phyloP scores from a whole-genome alignment of 805 yeast species.

The Suhomyces xylopsoci region DNA sequence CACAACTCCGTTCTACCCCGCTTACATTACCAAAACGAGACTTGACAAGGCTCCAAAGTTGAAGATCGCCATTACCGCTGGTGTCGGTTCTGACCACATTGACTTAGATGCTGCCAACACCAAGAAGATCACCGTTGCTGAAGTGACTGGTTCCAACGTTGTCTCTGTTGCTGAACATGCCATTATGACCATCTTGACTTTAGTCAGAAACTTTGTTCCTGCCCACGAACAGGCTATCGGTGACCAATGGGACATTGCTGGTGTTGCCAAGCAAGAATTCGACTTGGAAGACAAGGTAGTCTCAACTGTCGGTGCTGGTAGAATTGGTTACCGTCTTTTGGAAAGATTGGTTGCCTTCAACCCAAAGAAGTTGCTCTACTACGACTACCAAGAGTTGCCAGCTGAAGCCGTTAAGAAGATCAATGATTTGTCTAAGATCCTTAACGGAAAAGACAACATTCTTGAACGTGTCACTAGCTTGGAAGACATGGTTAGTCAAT shows the following conservation, averaged over 20 bases:
- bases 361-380: conserved; percentile 70
- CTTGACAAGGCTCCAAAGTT: conserved; percentile 67
- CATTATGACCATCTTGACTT: conserved; percentile 64
- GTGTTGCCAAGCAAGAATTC: conserved; percentile 64
- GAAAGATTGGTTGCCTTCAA: conserved; percentile 70
- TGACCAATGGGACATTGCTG: conserved; percentile 74
- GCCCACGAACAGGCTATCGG: conserved; percentile 65
- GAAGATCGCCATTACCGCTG: conserved; percentile 72
- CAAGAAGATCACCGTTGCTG: conserved; percentile 62
- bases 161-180: conserved; percentile 81
- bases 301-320: conserved; percentile 80
- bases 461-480: conserved; percentile 57
- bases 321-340: conserved; percentile 75
- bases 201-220: conserved; percentile 75
- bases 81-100: conserved; percentile 82
- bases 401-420: conserved; percentile 43
- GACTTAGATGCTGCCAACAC: conserved; percentile 69
- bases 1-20: conserved; percentile 84
- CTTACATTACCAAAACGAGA: conserved; percentile 65
- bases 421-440: conserved; percentile 33
- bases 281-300: conserved; percentile 74
- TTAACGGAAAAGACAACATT: conserved; percentile 54
- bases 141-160: conserved; percentile 82
- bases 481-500: conserved; percentile 62
- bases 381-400: conserved; percentile 69